These are phyloP conservation scores for Boletellus emodensis DNA, from an alignment of 768 basidiomycete genomes.

Conservation along the genomic window DNA sequence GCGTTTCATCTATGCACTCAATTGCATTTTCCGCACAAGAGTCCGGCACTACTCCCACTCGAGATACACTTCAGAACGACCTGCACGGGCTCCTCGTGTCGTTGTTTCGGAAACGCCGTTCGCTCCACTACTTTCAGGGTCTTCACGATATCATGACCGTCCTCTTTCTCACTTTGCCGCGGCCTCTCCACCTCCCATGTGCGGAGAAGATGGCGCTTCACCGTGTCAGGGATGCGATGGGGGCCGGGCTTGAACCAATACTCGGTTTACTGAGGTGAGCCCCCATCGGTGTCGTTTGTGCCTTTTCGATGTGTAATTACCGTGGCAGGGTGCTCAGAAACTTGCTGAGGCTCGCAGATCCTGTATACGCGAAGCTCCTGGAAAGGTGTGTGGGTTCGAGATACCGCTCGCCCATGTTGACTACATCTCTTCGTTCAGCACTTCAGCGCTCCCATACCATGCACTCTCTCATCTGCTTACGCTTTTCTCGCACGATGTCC, in stretches of 20 bases:
- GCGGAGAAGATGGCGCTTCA: slow-evolving; percentile 38
- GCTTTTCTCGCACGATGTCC: slow-evolving; percentile 88
- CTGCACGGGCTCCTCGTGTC: slow-evolving; percentile 71
- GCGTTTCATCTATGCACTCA: slow-evolving; percentile 8
- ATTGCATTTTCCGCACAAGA: slow-evolving; percentile 15
- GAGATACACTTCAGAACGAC: slow-evolving; percentile 56
- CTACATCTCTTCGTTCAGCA: slow-evolving; percentile 36
- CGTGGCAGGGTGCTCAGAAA: slow-evolving; percentile 63
- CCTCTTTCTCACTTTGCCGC: slow-evolving; percentile 68
- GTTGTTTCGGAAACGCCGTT: slow-evolving; percentile 68
- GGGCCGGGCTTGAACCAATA: slow-evolving; percentile 75
- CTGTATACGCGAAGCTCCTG: slow-evolving; percentile 61
- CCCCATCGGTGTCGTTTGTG: neutral
- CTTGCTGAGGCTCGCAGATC: slow-evolving; percentile 67
- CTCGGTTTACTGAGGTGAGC: slow-evolving; percentile 70
- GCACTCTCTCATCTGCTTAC: slow-evolving; percentile 89
- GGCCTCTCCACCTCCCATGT: slow-evolving; percentile 50
- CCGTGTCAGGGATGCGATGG: slow-evolving; percentile 82
- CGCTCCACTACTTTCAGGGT: slow-evolving; percentile 84
- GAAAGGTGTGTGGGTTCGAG: slow-evolving; percentile 46
- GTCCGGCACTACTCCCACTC: slow-evolving; percentile 16
- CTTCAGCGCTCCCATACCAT: slow-evolving; percentile 80
- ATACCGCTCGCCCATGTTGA: neutral
- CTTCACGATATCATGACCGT: slow-evolving; percentile 93
- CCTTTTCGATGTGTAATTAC: neutral